Evolutionary conservation across 768 basidiomycete species (phyloP), one percentile per base, ranked within the genome.

Genomic region (Mycena rebaudengoi): DNA sequence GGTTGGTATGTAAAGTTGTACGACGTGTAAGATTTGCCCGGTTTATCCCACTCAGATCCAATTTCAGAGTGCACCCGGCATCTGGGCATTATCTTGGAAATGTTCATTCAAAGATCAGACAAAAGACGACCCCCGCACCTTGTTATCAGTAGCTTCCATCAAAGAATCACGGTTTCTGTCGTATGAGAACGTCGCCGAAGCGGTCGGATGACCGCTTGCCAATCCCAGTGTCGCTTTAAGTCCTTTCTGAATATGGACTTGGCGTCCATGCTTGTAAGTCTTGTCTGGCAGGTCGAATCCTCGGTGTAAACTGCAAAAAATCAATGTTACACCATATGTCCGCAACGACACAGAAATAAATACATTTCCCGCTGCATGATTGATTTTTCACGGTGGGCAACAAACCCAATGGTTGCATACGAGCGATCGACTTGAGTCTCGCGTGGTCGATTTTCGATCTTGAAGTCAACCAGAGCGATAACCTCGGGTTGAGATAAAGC

Each of bases 351-450:
- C 8, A 35, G 28, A 35, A 52, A 33, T 3, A 18, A 20, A 35
- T 14, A 61, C 60, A 52, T 43, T 52, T 61, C 14, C 5, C 50
- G 49, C 1, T 45, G 13, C 26, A 46, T 30, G 14, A 61, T 61
- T 5, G 60, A 45, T 25, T 61, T 6, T n/a, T 14, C 5, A 1
- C 60, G 60, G 28, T 61, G 60, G 2, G 60, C 49, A 8, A 61
- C 30, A 45, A 60, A 52, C 0, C 59, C 59, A 29, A 60, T 52
- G 39, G 18, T 60, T 18, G 48, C 57, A 16, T 59, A 50, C 3
- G 58, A 60, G 16, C 59, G 59, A 52, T 60, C 59, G 3, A 60
- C 25, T 14, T 35, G 30, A 13, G 59, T 45, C 39, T 52, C 41
- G 13, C 50, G 40, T 8, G 49, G 59, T 23, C 29, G 39, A 14